phyloP scores from a whole-genome alignment of 805 yeast genomes.

The Teunomyces kruisii region DNA sequence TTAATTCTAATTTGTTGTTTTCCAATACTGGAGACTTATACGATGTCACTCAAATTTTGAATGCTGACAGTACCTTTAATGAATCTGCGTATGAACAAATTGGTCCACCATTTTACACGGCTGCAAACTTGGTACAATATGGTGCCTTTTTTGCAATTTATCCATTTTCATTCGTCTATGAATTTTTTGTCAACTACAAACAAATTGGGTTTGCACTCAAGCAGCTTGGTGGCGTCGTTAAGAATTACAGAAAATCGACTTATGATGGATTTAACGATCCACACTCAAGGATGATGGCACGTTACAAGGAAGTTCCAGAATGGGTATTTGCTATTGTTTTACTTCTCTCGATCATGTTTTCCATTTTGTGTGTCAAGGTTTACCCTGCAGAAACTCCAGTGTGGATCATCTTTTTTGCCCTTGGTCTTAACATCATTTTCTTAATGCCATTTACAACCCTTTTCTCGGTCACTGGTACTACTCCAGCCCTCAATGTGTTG shows the following conservation, averaged over 20 bases:
- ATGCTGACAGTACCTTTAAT: slow-evolving; percentile 12
- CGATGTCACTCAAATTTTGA: slow-evolving; percentile 10
- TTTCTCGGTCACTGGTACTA: slow-evolving; percentile 14
- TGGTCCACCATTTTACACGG: slow-evolving; percentile 33
- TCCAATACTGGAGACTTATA: slow-evolving; percentile 22
- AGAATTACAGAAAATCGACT: slow-evolving; percentile 6
- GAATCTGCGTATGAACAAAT: slow-evolving; percentile 18
- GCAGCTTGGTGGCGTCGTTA: slow-evolving; percentile 1
- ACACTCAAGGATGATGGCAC: slow-evolving; percentile 29
- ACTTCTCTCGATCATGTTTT: slow-evolving; percentile 26
- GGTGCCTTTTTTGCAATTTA: slow-evolving; percentile 29
- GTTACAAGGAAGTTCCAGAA: slow-evolving; percentile 37
- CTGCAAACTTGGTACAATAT: slow-evolving; percentile 26
- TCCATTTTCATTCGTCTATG: slow-evolving; percentile 20
- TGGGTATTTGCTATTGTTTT: slow-evolving; percentile 28
- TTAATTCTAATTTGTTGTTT: slow-evolving; percentile 22
- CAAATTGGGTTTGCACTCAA: slow-evolving; percentile 2
- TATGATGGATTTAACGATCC: slow-evolving; percentile 22
- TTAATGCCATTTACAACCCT: slow-evolving; percentile 19
- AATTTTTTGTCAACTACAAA: slow-evolving; percentile 3
- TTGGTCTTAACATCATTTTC: slow-evolving; percentile 21
- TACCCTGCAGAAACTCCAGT: slow-evolving; percentile 20
- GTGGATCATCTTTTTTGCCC: slow-evolving; percentile 20
- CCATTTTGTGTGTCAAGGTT: slow-evolving; percentile 7
- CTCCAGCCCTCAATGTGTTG: slow-evolving; percentile 15